Conservation (phyloP, 2,329 filamentous ascomycete species). For the Diplodia scrobiculata region DNA sequence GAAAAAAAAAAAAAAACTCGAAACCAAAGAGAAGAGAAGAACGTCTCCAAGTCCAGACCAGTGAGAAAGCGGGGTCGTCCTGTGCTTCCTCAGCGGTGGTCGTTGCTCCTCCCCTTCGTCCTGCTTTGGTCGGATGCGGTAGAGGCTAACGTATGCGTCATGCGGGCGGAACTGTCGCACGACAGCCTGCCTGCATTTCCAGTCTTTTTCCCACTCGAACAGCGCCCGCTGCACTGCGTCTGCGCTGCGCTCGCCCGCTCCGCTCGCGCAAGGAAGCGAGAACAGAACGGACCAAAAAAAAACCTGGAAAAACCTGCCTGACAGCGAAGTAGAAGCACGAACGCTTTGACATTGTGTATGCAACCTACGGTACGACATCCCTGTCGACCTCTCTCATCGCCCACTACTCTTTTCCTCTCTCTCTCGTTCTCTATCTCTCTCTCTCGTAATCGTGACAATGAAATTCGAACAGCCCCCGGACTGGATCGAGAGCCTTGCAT, state of each 20-base stretch:
- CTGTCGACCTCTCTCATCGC: not conserved
- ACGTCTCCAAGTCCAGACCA: not conserved
- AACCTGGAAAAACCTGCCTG: not conserved
- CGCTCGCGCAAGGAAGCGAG: too few species aligned
- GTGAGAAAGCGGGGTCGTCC: not conserved
- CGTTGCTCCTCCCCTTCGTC: not conserved
- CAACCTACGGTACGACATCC: constrained; percentile 5
- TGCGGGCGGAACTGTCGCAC: not conserved
- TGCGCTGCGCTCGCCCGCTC: too few species aligned
- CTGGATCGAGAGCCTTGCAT: not conserved
- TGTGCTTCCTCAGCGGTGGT: not conserved
- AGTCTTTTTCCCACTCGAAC: not conserved
- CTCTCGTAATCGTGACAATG: too few species aligned
- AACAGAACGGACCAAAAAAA: not conserved
- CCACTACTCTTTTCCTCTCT: not conserved
- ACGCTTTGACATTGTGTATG: not conserved
- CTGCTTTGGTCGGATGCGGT: not conserved
- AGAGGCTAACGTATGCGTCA: not conserved
- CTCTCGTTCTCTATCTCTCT: too few species aligned
- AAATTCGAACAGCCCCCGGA: not conserved
- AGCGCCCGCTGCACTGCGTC: not conserved
- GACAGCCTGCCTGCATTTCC: not conserved
- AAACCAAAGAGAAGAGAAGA: not conserved
- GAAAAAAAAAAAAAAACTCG: not conserved
- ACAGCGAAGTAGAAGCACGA: not conserved